These are phyloP conservation scores for Neurospora sp. DNA, from an alignment of 495 filamentous ascomycete species.

Conservation along the genomic window DNA sequence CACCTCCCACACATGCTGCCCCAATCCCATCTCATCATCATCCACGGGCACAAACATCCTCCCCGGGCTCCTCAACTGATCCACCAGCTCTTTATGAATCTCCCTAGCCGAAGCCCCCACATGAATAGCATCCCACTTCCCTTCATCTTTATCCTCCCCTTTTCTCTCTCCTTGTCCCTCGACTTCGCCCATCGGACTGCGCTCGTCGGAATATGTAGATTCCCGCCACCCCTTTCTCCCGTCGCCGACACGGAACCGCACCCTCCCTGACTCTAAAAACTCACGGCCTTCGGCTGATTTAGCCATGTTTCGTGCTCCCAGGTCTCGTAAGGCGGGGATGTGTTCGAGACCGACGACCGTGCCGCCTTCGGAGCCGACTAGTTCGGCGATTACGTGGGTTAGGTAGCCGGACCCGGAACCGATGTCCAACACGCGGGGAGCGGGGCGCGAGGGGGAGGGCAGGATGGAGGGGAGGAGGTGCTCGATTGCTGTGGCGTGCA, in stretches of 20 bases:
- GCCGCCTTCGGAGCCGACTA: conserved; percentile 46
- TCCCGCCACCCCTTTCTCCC: conserved; percentile 65
- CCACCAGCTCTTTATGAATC: conserved; percentile 61
- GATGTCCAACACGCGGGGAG: conserved; percentile 63
- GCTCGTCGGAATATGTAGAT: not conserved
- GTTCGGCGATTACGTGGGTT: conserved; percentile 77
- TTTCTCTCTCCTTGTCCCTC: conserved; percentile 1
- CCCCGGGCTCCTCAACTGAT: conserved; percentile 72
- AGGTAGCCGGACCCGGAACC: conserved; percentile 88
- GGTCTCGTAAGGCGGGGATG: conserved; percentile 62
- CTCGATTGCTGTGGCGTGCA: conserved; percentile 78
- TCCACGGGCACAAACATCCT: conserved; percentile 83
- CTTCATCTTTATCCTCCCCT: not conserved
- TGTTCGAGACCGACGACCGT: conserved; percentile 86
- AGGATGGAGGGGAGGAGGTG: conserved; percentile 51
- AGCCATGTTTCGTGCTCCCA: conserved; percentile 62
- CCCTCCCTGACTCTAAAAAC: conserved; percentile 49
- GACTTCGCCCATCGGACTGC: conserved; percentile 18
- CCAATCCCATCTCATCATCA: conserved; percentile 30
- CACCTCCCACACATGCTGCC: conserved; percentile 80
- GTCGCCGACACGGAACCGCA: conserved; percentile 70
- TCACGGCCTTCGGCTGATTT: conserved; percentile 57
- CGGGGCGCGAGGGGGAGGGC: conserved; percentile 32
- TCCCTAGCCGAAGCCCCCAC: conserved; percentile 79
- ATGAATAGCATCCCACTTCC: conserved; percentile 79